Evolutionary conservation across 805 yeast genomes (phyloP), one percentile per base, ranked within the genome.

Genomic region (Deakozyma indianensis): DNA sequence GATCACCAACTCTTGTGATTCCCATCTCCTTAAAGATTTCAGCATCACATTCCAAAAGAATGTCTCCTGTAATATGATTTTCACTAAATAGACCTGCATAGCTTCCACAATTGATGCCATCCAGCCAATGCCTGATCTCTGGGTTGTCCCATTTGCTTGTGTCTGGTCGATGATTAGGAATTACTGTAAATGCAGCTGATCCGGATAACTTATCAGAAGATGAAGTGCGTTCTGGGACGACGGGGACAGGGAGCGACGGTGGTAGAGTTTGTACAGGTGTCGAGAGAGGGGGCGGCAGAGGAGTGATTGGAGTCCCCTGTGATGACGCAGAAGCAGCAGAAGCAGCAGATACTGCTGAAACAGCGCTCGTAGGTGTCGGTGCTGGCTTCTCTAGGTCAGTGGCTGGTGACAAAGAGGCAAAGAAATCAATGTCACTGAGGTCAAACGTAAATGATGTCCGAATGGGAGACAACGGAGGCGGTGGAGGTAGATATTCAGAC

Each of bases 1-100:
- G 66, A 59, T 92, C 97, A 1, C 97, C 96, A 15, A 90, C 74
- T 51, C 76, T 80, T n/a, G 54, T 50, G 9, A 90, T 25, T 25
- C 28, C 95, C 9, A 92, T 58, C 47, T 81, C 92, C 42, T 71
- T 74, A 46, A 90, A 69, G 0, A 86, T 74, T 4, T 63, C 67
- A 40, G 72, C 68, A 54, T 84, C 95, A 41, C 79, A 63, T 48
- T 77, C 80, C 3, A 75, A 64, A 4, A 81, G 52, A 4, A 80
- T 61, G 44, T 77, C 83, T 21, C 68, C 64, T 0, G 77, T 69
- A 50, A 81, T 71, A 22, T 74, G 80, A 56, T 78, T 67, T 16
- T 73, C 72, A 21, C 47, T 50, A 35, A 62, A 57, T 24, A 42
- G 23, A 3, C 44, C 44, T 16, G 46, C 48, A 47, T 63, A 62